phyloP scores from a whole-genome alignment of 805 yeast genomes.

The Cyberlindnera galapagoensis region DNA sequence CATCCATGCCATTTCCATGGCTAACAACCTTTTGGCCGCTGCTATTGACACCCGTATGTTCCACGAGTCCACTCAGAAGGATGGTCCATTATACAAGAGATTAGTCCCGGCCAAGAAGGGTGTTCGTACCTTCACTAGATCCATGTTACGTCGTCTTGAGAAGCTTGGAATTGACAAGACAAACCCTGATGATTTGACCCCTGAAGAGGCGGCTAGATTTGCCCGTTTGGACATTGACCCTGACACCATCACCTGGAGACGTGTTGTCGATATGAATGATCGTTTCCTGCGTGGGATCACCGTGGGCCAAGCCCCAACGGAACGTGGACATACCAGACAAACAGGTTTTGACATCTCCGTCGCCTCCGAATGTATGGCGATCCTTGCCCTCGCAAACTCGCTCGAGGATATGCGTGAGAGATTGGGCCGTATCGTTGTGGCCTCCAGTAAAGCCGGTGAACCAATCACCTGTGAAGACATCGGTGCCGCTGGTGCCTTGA shows the following conservation, averaged over 20 bases:
- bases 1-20: slow-evolving; percentile 92
- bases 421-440: slow-evolving; percentile 86
- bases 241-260: slow-evolving; percentile 79
- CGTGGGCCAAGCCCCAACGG: slow-evolving; percentile 88
- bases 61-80: slow-evolving; percentile 86
- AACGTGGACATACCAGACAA: slow-evolving; percentile 76
- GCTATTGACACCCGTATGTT: slow-evolving; percentile 96
- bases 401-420: slow-evolving; percentile 81
- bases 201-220: slow-evolving; percentile 66
- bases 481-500: slow-evolving; percentile 92
- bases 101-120: slow-evolving; percentile 86
- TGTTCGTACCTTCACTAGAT: slow-evolving; percentile 65
- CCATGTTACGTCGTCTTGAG: slow-evolving; percentile 68
- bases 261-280: slow-evolving; percentile 94
- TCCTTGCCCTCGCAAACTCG: slow-evolving; percentile 74
- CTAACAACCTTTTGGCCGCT: slow-evolving; percentile 90
- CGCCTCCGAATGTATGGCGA: slow-evolving; percentile 95
- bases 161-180: slow-evolving; percentile 79
- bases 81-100: slow-evolving; percentile 73
- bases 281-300: slow-evolving; percentile 85
- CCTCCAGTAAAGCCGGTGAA: slow-evolving; percentile 62
- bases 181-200: slow-evolving; percentile 73
- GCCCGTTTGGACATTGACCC: slow-evolving; percentile 88
- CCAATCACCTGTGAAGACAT: slow-evolving; percentile 93
- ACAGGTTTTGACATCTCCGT: slow-evolving; percentile 96